phyloP scores from a whole-genome alignment of 2,329 filamentous ascomycete species.

The Aciculosporium take region DNA sequence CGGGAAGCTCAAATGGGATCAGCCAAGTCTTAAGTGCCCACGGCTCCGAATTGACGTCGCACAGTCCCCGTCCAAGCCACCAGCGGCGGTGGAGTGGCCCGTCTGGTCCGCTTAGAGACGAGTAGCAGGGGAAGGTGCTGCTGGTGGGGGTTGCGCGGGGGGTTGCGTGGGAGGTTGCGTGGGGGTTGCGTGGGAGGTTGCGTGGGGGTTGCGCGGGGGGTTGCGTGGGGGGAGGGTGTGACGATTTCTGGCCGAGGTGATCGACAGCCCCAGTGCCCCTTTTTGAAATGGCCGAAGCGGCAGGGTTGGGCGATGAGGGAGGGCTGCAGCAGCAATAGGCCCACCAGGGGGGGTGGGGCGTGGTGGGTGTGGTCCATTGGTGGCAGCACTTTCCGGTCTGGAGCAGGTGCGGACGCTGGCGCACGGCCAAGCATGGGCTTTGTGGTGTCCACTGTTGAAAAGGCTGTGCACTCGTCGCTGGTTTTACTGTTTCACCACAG shows the following conservation, averaged over 20 bases:
- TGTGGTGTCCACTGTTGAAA: not conserved
- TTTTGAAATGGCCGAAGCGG: conserved; percentile 31
- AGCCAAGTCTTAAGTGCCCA: conserved; percentile 45
- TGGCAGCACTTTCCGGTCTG: too few species aligned
- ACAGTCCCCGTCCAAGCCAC: conserved; percentile 25
- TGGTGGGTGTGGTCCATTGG: too few species aligned
- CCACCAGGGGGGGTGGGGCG: conserved; percentile 10
- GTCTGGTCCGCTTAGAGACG: conserved; percentile 15
- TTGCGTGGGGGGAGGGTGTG: conserved; percentile 41
- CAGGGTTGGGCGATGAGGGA: conserved; percentile 30
- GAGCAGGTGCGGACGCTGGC: conserved; percentile 11
- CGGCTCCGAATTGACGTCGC: conserved; percentile 23
- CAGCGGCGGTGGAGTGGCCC: conserved; percentile 24
- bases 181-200: too few species aligned
- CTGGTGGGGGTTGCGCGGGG: too few species aligned
- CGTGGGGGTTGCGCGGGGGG: too few species aligned
- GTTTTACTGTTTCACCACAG: too few species aligned
- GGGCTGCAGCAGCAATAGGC: conserved; percentile 22
- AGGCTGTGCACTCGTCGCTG: too few species aligned
- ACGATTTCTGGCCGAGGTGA: conserved; percentile 37
- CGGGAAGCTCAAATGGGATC: conserved; percentile 33
- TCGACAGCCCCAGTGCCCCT: conserved; percentile 40
- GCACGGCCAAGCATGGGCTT: conserved; percentile 13
- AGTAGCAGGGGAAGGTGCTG: too few species aligned
- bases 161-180: too few species aligned